Evolutionary conservation across 1,284 basidiomycete species (phyloP), one percentile per base, ranked within the genome.

Genomic region (Microbotryum scabiosae): DNA sequence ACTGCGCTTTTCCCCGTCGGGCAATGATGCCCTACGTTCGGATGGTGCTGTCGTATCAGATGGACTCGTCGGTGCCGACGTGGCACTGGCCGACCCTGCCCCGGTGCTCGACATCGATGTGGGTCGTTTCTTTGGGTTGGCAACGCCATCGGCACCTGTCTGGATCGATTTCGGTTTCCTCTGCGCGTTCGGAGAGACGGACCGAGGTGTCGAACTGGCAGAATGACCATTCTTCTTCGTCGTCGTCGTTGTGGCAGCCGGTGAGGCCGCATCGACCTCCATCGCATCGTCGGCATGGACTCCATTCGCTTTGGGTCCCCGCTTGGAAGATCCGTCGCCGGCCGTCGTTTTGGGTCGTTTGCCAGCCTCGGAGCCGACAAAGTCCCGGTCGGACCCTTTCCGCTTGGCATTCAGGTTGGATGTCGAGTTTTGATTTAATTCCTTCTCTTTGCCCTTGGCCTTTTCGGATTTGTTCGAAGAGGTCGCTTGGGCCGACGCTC

Each of bases 361-460:
- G 26, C 56, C 56, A 21, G 41, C 56, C 12, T 36, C 51, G 47
- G 47, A 23, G 25, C 26, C 21, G 20, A 23, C 43, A 21, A 51
- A 49, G n/a, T 58, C 49, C 20, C 50, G 49, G 30, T 58, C 56
- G n/a, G 49, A 51, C 16, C 56, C 56, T 30, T 59, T 59, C 18
- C 51, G 26, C 46, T 59, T 59, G n/a, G 28, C 43, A n/a, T 30
- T 36, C 28, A 30, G 36, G 12, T 41, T 41, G 12, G 36, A 41
- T 41, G 36, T 41, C 14, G 36, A 41, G 36, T 3, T 41, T 10
- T 5, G 3, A 12, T 1, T 41, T 5, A 16, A 21, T 6, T 45
- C 59, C 26, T 28, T 48, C 49, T 49, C 59, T 28, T 52, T 61
- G 41, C 59, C 59, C 44, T 25, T 21, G 32, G 50, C 57, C 51